Evolutionary conservation across 345 rosid genomes (phyloP).

Genomic region (Aquilaria malaccensis): DNA sequence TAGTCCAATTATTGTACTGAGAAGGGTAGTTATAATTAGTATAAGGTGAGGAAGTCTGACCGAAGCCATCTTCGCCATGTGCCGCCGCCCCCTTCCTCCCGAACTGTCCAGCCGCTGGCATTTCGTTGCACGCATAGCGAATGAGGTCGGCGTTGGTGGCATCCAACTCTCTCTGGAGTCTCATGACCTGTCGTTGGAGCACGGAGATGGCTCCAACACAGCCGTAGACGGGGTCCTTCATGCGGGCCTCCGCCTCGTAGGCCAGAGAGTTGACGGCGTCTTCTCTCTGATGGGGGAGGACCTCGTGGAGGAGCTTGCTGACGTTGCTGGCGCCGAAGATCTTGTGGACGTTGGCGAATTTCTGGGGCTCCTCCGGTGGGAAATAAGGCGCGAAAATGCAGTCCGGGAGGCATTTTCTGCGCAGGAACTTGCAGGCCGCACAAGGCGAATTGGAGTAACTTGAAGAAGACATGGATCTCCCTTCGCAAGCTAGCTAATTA

Average conservation of each 20-base stretch:
- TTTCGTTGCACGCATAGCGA: slow-evolving; percentile 27
- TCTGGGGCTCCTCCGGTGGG: slow-evolving; percentile 65
- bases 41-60: neutral
- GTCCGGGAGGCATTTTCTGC: slow-evolving; percentile 48
- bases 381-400: slow-evolving; percentile 65
- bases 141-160: slow-evolving; percentile 55
- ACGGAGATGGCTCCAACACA: slow-evolving; percentile 65
- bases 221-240: slow-evolving; percentile 63
- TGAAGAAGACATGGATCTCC: slow-evolving; percentile 27
- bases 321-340: slow-evolving; percentile 72
- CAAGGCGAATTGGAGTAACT: slow-evolving; percentile 64
- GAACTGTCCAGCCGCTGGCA: neutral
- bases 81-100: neutral
- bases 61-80: neutral
- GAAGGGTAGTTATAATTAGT: neutral
- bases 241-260: slow-evolving; percentile 65
- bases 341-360: slow-evolving; percentile 60
- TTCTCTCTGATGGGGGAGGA: slow-evolving; percentile 50
- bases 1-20: neutral
- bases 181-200: slow-evolving; percentile 49
- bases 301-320: slow-evolving; percentile 58
- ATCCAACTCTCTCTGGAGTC: slow-evolving; percentile 53
- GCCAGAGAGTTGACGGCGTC: slow-evolving; percentile 63
- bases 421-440: slow-evolving; percentile 66
- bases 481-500: neutral